Conservation (phyloP, 108 stramenopile genomes). For the Chaetoceros tenuissimus region DNA sequence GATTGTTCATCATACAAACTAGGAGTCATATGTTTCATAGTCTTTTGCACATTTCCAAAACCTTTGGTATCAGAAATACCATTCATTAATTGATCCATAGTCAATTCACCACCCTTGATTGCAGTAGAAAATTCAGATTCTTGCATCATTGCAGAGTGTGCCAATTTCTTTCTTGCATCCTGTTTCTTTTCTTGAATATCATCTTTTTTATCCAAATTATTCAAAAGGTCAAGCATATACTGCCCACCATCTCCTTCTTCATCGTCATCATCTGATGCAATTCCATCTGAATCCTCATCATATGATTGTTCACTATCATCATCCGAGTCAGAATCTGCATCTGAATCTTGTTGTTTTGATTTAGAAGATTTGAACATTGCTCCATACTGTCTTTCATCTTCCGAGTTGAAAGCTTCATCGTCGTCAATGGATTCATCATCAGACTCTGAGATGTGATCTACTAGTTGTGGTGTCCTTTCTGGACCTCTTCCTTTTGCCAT, state of each 20-base stretch:
- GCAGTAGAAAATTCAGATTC: constrained; percentile 41
- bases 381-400: constrained; percentile 76
- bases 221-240: constrained; percentile 75
- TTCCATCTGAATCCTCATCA: constrained; percentile 15
- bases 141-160: constrained; percentile 27
- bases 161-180: constrained; percentile 25
- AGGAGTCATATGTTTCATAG: constrained; percentile 38
- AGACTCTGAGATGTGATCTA: constrained; percentile 32
- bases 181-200: constrained; percentile 9
- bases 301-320: constrained; percentile 40
- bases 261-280: constrained; percentile 45
- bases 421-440: constrained; percentile 78
- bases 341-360: constrained; percentile 2
- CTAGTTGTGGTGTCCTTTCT: constrained; percentile 19
- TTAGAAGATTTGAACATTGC: constrained; percentile 38
- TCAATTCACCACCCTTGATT: constrained; percentile 26
- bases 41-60: constrained; percentile 67
- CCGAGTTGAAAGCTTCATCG: constrained; percentile 83
- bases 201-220: constrained; percentile 43
- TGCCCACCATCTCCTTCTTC: constrained; percentile 80
- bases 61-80: constrained; percentile 77
- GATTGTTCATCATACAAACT: constrained; percentile 1
- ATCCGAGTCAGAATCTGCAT: constrained; percentile 23
- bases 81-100: constrained; percentile 79
- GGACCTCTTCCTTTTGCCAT: neutral